Evolutionary conservation across 2,329 filamentous ascomycete genomes (phyloP), one percentile per base, ranked within the genome.

Genomic region (Thielaviopsis euricoi): DNA sequence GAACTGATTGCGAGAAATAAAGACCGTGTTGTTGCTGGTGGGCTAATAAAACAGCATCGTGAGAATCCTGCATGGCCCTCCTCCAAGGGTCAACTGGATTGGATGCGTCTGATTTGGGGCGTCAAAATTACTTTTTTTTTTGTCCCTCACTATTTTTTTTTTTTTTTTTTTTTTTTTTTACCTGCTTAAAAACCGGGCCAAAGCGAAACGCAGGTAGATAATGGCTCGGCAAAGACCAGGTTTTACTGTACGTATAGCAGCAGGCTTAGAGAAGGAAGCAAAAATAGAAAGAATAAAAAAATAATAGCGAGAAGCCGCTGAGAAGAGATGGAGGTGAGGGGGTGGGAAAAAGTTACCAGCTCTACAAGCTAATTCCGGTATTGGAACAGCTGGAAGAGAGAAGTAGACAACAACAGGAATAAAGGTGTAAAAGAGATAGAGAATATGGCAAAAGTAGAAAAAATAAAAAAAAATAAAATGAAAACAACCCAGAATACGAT

Each of bases 171-270:
- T 23, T 49, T 15, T 50, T 22, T 50, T 21, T 53, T 22, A n/a
- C 15, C 29, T 53, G 43, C 33, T 40, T 43, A 15, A n/a, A n/a
- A 43, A 43, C 37, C 37, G 17, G 37, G 15, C 37, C 37, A 43
- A 43, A 43, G 37, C 13, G 37, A 43, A 43, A n/a, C n/a, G 63
- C 58, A 64, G 60, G 63, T 63, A 61, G 61, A 61, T 61, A 63
- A 60, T 54, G 62, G 60, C 60, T 60, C 62, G 51, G 48, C 53
- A 51, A 55, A 52, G 58, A 59, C 61, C 49, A 60, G 57, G 48
- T n/a, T n/a, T n/a, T n/a, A n/a, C n/a, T n/a, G n/a, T n/a, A n/a
- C n/a, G n/a, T n/a, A n/a, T n/a, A n/a, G n/a, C n/a, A n/a, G n/a
- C n/a, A n/a, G n/a, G n/a, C n/a, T 25, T 22, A 57, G 46, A 49